A percentile compares a stretch with the other conserved stretches of the same genome.
Evolutionary conservation across 2,329 filamentous ascomycete genomes (phyloP).

Genomic region (Mycosphaerelloides madeirae): DNA sequence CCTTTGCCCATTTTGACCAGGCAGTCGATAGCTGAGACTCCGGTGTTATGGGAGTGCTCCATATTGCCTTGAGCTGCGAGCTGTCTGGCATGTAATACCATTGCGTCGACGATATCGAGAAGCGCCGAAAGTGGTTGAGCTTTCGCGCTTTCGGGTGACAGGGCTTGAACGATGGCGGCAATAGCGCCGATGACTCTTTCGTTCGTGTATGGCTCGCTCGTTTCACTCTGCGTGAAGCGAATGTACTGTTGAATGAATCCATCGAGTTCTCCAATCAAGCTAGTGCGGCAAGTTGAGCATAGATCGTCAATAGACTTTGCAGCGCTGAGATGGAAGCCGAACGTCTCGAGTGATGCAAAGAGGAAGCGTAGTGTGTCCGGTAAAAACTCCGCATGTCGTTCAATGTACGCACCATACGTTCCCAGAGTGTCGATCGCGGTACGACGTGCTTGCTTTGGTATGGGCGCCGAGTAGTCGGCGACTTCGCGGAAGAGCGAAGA

Average conservation of each 20-base stretch:
- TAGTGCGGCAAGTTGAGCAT: conserved; percentile 68
- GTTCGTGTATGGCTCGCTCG: conserved; percentile 64
- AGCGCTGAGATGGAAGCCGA: conserved; percentile 57
- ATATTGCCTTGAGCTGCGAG: conserved; percentile 32
- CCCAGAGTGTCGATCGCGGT: conserved; percentile 67
- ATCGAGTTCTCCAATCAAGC: conserved; percentile 61
- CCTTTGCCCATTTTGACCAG: conserved; percentile 67
- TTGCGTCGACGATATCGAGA: conserved; percentile 57
- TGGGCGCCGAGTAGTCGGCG: conserved; percentile 40
- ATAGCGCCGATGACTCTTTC: conserved; percentile 71
- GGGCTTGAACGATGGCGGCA: conserved; percentile 68
- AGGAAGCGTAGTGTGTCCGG: conserved; percentile 69
- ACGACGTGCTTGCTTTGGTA: conserved; percentile 61
- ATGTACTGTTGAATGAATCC: conserved; percentile 69
- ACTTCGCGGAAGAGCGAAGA: conserved; percentile 54
- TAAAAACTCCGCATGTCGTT: conserved; percentile 61
- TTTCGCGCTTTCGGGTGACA: conserved; percentile 55
- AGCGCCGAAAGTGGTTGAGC: conserved; percentile 54
- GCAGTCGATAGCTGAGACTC: conserved; percentile 58
- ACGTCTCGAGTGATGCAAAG: conserved; percentile 62
- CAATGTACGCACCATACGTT: conserved; percentile 71
- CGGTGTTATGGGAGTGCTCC: conserved; percentile 41
- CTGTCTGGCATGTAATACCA: conserved; percentile 47
- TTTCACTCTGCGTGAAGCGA: conserved; percentile 54
- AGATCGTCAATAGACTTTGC: conserved; percentile 70